Percentiles rank a stretch among this genome's conserved stretches.
Conservation (phyloP, 179 eudicot species). For the Carnegiea gigantea region DNA sequence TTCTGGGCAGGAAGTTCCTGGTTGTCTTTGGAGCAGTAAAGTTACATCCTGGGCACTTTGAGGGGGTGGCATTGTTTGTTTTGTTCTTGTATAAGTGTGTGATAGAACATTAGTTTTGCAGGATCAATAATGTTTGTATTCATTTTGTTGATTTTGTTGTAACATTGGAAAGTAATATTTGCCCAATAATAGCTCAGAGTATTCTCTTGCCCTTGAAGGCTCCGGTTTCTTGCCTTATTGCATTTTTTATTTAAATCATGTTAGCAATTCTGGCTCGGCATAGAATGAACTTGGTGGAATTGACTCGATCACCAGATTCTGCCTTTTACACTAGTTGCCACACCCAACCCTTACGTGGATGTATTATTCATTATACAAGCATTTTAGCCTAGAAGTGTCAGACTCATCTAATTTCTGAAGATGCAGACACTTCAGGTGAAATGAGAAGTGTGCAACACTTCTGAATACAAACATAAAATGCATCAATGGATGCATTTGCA, state of each 20-base stretch:
- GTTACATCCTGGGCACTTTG: not conserved
- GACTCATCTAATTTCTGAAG: no score
- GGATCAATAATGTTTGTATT: not conserved
- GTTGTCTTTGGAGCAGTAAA: not conserved
- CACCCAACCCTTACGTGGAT: no score
- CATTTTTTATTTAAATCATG: no score
- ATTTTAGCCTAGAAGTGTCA: no score
- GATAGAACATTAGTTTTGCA: constrained; percentile 9
- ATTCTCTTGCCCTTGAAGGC: not conserved
- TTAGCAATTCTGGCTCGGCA: no score
- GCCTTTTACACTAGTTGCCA: no score
- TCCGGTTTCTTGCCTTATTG: not conserved
- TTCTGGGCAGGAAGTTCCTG: not conserved
- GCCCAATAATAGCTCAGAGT: not conserved
- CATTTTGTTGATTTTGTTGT: constrained; percentile 11
- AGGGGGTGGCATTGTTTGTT: constrained; percentile 15
- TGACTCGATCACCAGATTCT: no score
- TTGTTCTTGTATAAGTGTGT: constrained; percentile 19
- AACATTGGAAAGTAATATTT: not conserved
- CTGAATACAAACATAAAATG: no score
- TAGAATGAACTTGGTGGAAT: no score
- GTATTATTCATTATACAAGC: no score
- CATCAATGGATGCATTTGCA: constrained; percentile 1
- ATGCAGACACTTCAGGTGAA: no score
- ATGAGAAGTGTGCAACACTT: no score